Evolutionary conservation across 1,284 basidiomycete genomes (phyloP).

Genomic region (Waitea zeae): DNA sequence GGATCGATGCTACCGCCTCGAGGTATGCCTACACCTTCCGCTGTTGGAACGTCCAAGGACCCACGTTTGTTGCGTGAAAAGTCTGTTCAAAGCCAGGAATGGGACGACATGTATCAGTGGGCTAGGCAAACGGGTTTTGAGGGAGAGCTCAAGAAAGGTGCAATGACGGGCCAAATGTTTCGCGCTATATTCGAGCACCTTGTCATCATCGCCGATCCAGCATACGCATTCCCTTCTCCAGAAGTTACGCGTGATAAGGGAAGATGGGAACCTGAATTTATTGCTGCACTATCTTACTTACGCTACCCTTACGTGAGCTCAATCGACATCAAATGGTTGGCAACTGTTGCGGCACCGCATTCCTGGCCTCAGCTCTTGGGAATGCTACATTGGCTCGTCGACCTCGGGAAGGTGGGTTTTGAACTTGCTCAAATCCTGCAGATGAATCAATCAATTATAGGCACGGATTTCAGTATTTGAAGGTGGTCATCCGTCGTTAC

Average conservation of each 20-base stretch:
- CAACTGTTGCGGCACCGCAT: slow-evolving; percentile 69
- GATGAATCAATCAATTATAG: too few relatives aligned
- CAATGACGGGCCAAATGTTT: slow-evolving; percentile 70
- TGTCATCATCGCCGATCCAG: slow-evolving; percentile 54
- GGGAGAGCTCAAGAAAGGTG: slow-evolving; percentile 43
- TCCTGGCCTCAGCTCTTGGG: slow-evolving; percentile 73
- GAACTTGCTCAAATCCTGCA: too few relatives aligned
- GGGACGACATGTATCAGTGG: slow-evolving; percentile 56
- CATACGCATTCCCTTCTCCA: slow-evolving; percentile 40
- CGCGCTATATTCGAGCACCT: slow-evolving; percentile 67
- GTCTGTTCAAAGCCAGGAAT: slow-evolving; percentile 54
- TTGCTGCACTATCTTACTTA: slow-evolving; percentile 53
- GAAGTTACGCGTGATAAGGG: too few relatives aligned
- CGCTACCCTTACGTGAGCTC: slow-evolving; percentile 61
- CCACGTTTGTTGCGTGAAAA: slow-evolving; percentile 58
- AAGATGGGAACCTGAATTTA: slow-evolving; percentile 70
- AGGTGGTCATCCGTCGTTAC: too few relatives aligned
- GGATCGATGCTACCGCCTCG: too few relatives aligned
- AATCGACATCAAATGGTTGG: slow-evolving; percentile 70
- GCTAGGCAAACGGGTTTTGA: slow-evolving; percentile 47
- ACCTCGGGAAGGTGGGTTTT: slow-evolving; percentile 50
- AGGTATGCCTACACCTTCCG: too few relatives aligned
- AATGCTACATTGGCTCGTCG: slow-evolving; percentile 77
- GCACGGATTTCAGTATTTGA: too few relatives aligned
- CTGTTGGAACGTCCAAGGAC: too few relatives aligned